Conservation (phyloP, 352 stramenopile species). For the Phytophthora uliginosa region DNA sequence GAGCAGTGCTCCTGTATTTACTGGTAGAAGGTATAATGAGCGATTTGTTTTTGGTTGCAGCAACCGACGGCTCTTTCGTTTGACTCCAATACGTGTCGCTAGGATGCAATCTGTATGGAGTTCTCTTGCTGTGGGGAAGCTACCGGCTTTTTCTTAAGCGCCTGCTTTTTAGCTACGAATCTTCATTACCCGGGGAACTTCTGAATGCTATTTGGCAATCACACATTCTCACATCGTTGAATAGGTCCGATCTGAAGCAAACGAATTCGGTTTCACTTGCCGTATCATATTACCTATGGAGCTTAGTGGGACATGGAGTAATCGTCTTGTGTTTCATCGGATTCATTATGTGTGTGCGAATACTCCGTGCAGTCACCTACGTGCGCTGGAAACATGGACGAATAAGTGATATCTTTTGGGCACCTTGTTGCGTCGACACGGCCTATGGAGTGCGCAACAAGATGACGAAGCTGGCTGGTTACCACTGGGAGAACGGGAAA, state of each 20-base stretch:
- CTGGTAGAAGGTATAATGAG: constrained; percentile 17
- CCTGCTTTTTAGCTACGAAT: constrained; percentile 13
- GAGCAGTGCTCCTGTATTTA: constrained; percentile 9
- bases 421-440: constrained; percentile 20
- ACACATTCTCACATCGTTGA: constrained; percentile 10
- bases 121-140: constrained; percentile 8
- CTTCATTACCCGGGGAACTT: constrained; percentile 3
- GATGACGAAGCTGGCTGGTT: constrained; percentile 17
- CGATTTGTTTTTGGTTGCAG: constrained; percentile 15
- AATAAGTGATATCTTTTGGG: constrained; percentile 1
- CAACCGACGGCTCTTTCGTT: constrained; percentile 10
- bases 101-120: constrained; percentile 14
- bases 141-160: constrained; percentile 5
- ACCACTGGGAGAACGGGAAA: constrained; percentile 13
- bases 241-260: constrained; percentile 5
- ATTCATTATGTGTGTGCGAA: constrained; percentile 20
- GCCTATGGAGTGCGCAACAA: constrained; percentile 5
- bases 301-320: constrained; percentile 10
- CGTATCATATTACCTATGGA: constrained; percentile 21
- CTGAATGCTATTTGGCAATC: constrained; percentile 2
- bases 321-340: constrained; percentile 13
- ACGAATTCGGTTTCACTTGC: background rate
- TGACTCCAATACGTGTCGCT: constrained; percentile 16
- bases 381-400: constrained; percentile 3
- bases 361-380: constrained; percentile 2